Evolutionary conservation across 73 alveolate genomes (phyloP), one percentile per base, ranked within the genome.

Genomic region (Breviolum minutum): DNA sequence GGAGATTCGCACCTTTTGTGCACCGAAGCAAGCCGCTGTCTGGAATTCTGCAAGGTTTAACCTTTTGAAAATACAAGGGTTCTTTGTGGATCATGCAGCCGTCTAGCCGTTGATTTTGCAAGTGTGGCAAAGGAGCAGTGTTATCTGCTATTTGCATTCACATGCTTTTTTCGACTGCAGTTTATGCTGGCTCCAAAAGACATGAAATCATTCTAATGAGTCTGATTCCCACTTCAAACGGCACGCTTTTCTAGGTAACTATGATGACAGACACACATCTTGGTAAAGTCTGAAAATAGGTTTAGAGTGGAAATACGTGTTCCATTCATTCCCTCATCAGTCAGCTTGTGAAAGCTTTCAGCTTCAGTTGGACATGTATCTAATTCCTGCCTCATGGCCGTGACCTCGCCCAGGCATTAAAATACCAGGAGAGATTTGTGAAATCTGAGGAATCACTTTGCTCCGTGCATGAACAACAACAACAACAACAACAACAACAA

Each of bases 391-490:
- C 24, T 32, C 87, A 89, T 89, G 96, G 96, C 79, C 70, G 81
- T 62, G 62, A 89, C 96, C 12, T 77, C 96, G 17, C 79, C 86
- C 94, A 84, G 94, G 88, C 66, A 10, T 8, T 80, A 66, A 30
- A 30, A 3, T 20, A 0, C 10, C 62, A 29, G 66, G 0, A 40
- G 54, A 3, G 54, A 40, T 16, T 80, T 48, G 64, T 48, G 32
- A 13, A 17, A 40, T 40, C 54, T 40, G 54, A 40, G 54, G 54
- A 83, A 83, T 40, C 54, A 40, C 30, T 7, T 81, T n/a, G 48
- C 29, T 11, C 19, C 70, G 12, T 26, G 13, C 27, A 13, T 22
- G 20, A 17, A 24, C 80, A n/a, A n/a, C n/a, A n/a, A n/a, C n/a
- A n/a, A n/a, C n/a, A n/a, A n/a, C n/a, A n/a, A n/a, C n/a, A n/a